phyloP scores from a whole-genome alignment of 2,329 filamentous ascomycete genomes.

The Biscogniauxia mediterranea region DNA sequence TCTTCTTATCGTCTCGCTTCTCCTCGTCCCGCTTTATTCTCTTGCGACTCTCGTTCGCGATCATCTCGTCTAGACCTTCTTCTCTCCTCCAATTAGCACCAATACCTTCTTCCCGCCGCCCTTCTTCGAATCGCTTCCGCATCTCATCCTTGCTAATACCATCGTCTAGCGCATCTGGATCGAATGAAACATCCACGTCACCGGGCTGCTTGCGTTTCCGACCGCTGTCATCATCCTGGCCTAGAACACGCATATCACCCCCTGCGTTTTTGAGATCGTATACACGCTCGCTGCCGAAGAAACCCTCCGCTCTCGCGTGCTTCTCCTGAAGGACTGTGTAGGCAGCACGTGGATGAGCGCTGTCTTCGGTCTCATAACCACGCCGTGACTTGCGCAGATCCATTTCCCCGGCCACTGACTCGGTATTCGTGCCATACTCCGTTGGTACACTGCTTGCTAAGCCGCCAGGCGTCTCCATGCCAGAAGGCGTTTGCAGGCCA shows the following conservation, averaged over 20 bases:
- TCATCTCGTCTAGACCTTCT: constrained; percentile 93
- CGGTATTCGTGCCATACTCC: constrained; percentile 69
- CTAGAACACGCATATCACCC: constrained; percentile 67
- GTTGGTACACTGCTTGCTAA: constrained; percentile 78
- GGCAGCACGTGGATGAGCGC: constrained; percentile 70
- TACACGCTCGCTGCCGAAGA: constrained; percentile 92
- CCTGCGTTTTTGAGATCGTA: constrained; percentile 73
- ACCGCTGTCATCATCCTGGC: constrained; percentile 68
- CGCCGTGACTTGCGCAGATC: constrained; percentile 84
- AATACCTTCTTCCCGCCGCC: constrained; percentile 60
- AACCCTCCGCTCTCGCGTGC: constrained; percentile 80
- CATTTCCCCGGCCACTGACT: constrained; percentile 79
- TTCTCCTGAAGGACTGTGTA: constrained; percentile 90
- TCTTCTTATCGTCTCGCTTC: constrained; percentile 64
- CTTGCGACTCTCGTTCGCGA: constrained; percentile 89
- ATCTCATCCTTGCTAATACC: constrained; percentile 84
- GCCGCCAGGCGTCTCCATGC: constrained; percentile 77
- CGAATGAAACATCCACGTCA: constrained; percentile 89
- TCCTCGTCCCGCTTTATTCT: constrained; percentile 85
- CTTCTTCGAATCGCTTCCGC: constrained; percentile 75
- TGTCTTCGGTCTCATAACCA: constrained; percentile 85
- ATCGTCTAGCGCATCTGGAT: constrained; percentile 74
- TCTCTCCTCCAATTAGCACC: constrained; percentile 72
- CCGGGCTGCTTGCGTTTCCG: constrained; percentile 94
- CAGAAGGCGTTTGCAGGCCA: constrained; percentile 71